Evolutionary conservation across 495 filamentous ascomycete species (phyloP).

Genomic region (Lichina pygmaea): DNA sequence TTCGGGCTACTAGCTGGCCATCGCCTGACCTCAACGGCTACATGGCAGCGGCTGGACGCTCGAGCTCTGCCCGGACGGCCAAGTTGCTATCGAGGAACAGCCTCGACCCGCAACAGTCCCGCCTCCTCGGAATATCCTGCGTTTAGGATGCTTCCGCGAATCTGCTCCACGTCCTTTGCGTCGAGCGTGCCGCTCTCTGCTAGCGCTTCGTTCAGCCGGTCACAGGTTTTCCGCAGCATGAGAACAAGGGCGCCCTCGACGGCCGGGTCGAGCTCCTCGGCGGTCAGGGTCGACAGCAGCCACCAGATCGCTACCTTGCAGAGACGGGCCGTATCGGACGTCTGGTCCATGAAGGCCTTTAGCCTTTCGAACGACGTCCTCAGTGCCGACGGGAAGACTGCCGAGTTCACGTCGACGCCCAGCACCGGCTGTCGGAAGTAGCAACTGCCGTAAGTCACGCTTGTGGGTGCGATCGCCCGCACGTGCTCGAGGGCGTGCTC

Average conservation of each 20-base stretch:
- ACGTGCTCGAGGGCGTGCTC: conserved; percentile 19
- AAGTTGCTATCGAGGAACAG: too few relatives aligned
- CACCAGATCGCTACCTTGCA: conserved; percentile 28
- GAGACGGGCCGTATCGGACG: conserved; percentile 18
- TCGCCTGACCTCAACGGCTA: too few relatives aligned
- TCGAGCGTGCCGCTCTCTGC: not conserved
- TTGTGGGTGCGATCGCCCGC: conserved; percentile 19
- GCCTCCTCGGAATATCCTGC: conserved; percentile 1
- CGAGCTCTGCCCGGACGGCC: too few relatives aligned
- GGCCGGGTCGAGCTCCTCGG: conserved; percentile 33
- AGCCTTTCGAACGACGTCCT: conserved; percentile 34
- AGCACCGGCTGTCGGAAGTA: conserved; percentile 41
- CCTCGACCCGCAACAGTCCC: not conserved
- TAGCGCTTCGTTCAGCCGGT: conserved; percentile 1
- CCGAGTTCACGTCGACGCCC: conserved; percentile 31
- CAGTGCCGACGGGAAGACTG: conserved; percentile 48
- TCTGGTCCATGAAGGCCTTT: conserved; percentile 15
- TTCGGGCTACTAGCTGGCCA: too few relatives aligned
- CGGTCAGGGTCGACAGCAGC: conserved; percentile 26
- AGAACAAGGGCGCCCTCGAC: conserved; percentile 36
- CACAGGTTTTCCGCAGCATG: conserved; percentile 17
- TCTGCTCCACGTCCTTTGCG: not conserved
- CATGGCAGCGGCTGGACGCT: too few relatives aligned
- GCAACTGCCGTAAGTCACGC: conserved; percentile 35
- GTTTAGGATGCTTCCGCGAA: conserved; percentile 2